phyloP scores from a whole-genome alignment of 2,329 filamentous ascomycete species.

The Aspergillus uvarum region DNA sequence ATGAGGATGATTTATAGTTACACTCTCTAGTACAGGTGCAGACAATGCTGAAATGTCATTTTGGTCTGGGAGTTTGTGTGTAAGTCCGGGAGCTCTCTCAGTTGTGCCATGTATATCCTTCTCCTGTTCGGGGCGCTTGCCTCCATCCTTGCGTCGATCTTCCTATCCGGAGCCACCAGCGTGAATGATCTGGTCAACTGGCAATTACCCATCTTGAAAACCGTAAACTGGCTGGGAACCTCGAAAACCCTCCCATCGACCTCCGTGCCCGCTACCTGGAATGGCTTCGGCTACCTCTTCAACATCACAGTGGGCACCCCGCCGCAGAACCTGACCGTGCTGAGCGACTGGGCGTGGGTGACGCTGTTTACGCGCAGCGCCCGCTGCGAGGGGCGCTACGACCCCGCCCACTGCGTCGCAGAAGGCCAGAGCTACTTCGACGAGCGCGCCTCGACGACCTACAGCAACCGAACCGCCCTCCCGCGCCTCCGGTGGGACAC shows the following conservation, averaged over 20 bases:
- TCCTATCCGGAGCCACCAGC: too few species aligned
- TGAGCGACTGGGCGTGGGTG: conserved; percentile 3
- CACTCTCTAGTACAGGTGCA: too few species aligned
- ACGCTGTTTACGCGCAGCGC: not conserved
- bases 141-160: too few species aligned
- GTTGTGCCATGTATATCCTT: too few species aligned
- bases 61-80: too few species aligned
- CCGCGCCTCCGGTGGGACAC: not conserved
- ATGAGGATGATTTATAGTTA: too few species aligned
- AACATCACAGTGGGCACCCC: not conserved
- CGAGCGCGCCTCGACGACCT: not conserved
- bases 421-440: not conserved
- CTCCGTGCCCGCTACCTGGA: not conserved
- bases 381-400: not conserved
- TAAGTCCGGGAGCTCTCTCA: too few species aligned
- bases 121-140: too few species aligned
- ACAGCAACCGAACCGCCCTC: not conserved
- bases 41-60: too few species aligned
- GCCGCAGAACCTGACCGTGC: not conserved
- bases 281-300: not conserved
- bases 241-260: not conserved
- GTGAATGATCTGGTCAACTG: too few species aligned
- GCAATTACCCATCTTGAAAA: too few species aligned
- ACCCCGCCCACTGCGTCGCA: not conserved
- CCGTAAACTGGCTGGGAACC: not conserved